Percentiles rank a stretch among this genome's conserved stretches.
phyloP scores from a whole-genome alignment of 73 alveolate species.

The Blepharisma japonicum region DNA sequence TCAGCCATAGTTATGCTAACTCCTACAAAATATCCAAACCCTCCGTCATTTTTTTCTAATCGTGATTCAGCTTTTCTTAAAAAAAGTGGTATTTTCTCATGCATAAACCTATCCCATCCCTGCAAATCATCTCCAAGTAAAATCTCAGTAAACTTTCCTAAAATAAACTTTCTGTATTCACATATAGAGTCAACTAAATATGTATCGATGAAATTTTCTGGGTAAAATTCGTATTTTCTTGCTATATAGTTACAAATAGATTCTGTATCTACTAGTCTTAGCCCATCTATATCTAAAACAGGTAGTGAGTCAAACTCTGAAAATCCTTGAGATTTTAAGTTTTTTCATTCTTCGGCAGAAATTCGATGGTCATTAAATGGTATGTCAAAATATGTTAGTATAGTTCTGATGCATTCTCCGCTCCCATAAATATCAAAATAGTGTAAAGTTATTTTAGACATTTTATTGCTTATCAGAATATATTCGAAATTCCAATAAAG shows the following conservation, averaged over 20 bases:
- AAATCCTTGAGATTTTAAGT: slow-evolving; percentile 31
- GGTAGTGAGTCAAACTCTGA: slow-evolving; percentile 48
- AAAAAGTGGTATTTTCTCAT: not conserved
- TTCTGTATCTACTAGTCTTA: slow-evolving; percentile 30
- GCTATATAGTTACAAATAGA: slow-evolving; percentile 39
- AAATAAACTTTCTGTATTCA: not conserved
- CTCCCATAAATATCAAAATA: slow-evolving; percentile 43
- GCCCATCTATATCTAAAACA: slow-evolving; percentile 37
- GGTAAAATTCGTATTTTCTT: not conserved
- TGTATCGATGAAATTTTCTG: not conserved
- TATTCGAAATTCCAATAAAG: too few relatives aligned
- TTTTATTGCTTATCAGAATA: not conserved
- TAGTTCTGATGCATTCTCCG: slow-evolving; percentile 42
- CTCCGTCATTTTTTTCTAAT: not conserved
- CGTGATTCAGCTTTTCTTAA: not conserved
- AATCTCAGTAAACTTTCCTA: not conserved
- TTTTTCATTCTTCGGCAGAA: slow-evolving; percentile 25
- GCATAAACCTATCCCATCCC: not conserved
- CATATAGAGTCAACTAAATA: slow-evolving; percentile 8
- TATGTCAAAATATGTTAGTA: slow-evolving; percentile 32
- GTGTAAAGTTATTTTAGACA: slow-evolving; percentile 30
- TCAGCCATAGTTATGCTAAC: not conserved
- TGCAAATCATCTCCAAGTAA: not conserved
- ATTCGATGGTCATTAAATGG: slow-evolving; percentile 41
- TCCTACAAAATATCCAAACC: not conserved